Base-by-base conservation (phyloP, 371 early-diverging fungal species). In the Apophysomyces sp. region DNA sequence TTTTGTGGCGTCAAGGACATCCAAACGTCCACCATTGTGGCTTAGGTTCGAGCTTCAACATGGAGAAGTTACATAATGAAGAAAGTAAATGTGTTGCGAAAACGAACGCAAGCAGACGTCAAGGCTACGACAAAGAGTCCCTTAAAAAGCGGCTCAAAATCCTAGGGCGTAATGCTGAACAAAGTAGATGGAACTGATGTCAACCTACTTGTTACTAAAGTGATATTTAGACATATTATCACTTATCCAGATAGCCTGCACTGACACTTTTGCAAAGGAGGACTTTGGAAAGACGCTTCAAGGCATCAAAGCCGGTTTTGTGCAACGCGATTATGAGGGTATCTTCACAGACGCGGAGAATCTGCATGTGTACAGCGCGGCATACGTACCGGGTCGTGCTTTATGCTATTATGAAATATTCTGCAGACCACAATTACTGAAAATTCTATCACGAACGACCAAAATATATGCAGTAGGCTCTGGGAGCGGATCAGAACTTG, bases 401-500 rank as follows among this genome's bases (percentile, higher is more conserved):
- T 68, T 96, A 18, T 93, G 94, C 70, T 96, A 94, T 71, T 89
- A 84, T 63, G 83, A 89, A 60, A 72, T 94, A 18, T 91, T 95
- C 60, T 68, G 71, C 41, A 73, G 81, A 31, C 78, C 85, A 1
- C 78, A 83, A 36, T 58, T 93, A 26, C 61, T 80, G 34, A 71
- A 67, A 27, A 69, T 89, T 0, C 65, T 91, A 31, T 65, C 68
- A 1, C 64, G 65, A 3, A 63, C 63, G 2, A 82, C 76, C 21
- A 60, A 52, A 11, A 75, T 93, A 4, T 78, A 81, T 37, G 87
- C 89, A 31, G 76, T 94, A 34, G 97, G 97, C 11, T 89, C 93
- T 2, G 97, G 97, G 0, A 86, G 90, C 3, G 95, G 95, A 21
- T 93, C 92, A 36, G 97, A 96, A 72, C 66, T 95, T 39, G 81